Conservation (phyloP, 2,329 filamentous ascomycete genomes). For the Endoconidiophora laricicola region DNA sequence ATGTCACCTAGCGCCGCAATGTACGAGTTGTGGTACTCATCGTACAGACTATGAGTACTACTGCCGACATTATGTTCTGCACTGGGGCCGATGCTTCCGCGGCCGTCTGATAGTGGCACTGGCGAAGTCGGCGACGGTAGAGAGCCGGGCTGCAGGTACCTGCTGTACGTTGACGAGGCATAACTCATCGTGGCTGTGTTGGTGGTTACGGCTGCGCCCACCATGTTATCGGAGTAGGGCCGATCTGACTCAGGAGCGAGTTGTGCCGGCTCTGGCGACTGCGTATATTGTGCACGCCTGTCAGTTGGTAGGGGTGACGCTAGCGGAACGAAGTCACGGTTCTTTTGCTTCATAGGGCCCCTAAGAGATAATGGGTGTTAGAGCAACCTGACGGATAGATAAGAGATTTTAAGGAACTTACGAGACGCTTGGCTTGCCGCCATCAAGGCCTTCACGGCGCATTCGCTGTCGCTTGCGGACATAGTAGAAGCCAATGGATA, state of each 20-base stretch:
- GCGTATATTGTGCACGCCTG: constrained; percentile 7
- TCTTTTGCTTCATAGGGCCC: constrained; percentile 11
- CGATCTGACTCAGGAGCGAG: not conserved
- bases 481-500: constrained; percentile 27
- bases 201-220: constrained; percentile 6
- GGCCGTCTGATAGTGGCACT: constrained; percentile 2
- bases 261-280: constrained; percentile 3
- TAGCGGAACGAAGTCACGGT: constrained; percentile 12
- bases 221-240: not conserved
- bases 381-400: not conserved
- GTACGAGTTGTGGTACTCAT: constrained; percentile 30
- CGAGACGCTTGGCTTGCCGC: constrained; percentile 14
- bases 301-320: constrained; percentile 14
- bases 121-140: constrained; percentile 11
- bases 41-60: constrained; percentile 19
- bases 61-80: constrained; percentile 16
- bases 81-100: constrained; percentile 8
- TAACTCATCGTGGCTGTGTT: constrained; percentile 9
- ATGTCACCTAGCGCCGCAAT: constrained; percentile 25
- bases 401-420: constrained; percentile 12
- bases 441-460: constrained; percentile 16
- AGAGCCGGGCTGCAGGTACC: constrained; percentile 10
- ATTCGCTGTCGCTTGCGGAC: constrained; percentile 27
- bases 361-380: not conserved
- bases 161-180: constrained; percentile 11